Evolutionary conservation across 2,329 filamentous ascomycete species (phyloP), one percentile per base, ranked within the genome.

Genomic region (Penicillium decumbens): DNA sequence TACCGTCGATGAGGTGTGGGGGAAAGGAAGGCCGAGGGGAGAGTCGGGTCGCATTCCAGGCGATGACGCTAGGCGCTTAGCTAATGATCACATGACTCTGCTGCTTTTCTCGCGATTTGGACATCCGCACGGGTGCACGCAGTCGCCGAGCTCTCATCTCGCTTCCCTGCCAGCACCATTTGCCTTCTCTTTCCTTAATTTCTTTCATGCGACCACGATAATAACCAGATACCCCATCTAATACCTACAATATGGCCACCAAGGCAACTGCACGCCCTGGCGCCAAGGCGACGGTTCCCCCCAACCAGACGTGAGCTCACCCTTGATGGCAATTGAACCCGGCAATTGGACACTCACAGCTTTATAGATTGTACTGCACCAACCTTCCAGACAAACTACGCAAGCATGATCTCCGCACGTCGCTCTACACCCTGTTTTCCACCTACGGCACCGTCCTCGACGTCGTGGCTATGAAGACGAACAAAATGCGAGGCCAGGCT

Each of bases 401-500:
- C 65, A 98, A 97, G 71, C 78, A 82, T 53, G 91, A 97, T 68
- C 75, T 98, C 37, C 85, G 90, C 63, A 86, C 89, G 40, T 86
- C 87, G 4, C 80, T 98, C 27, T 98, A 98, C 74, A 88, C 90
- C 70, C 80, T 97, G 10, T 97, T 97, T 70, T 89, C 90, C 9
- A 95, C 90, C 12, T 95, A 95, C 67, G 93, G 93, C 35, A 84
- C 89, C 0, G 87, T 98, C 13, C 81, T 98, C 50, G 93, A 98
- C 67, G 82, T 98, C 18, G 87, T 96, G 42, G 88, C 89, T 27
- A 77, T 96, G 61, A 95, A 90, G 75, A 95, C 89, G 1, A 79
- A 79, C 69, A 89, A 89, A 74, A 96, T 97, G 91, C 86, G 93
- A 43, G 93, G 93, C 3, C 93, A 98, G 72, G 93, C 93, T 54